Evolutionary conservation across 2,329 filamentous ascomycete species (phyloP).

Genomic region (Colletotrichum noveboracense): DNA sequence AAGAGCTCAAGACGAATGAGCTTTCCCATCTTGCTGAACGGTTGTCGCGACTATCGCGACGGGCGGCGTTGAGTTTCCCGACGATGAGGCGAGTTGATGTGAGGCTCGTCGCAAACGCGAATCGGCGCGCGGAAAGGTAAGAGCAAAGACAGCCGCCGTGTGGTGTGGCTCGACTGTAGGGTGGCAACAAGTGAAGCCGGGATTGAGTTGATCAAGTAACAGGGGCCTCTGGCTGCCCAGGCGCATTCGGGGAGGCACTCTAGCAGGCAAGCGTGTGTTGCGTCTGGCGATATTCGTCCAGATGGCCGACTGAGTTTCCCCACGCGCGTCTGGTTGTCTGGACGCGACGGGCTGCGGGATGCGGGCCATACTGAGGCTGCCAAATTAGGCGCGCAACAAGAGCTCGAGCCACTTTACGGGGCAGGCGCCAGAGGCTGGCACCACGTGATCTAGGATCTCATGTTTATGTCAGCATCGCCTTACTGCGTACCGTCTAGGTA

Average conservation of each 20-base stretch:
- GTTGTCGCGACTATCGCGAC: slow-evolving; percentile 9
- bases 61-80: not conserved
- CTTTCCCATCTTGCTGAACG: slow-evolving; percentile 79
- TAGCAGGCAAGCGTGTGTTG: not conserved
- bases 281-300: not conserved
- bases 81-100: not conserved
- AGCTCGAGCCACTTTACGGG: not conserved
- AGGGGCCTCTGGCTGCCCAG: not conserved
- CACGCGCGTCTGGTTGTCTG: slow-evolving; percentile 13
- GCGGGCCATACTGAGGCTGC: not conserved
- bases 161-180: not conserved
- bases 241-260: slow-evolving; percentile 13
- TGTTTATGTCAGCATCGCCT: not conserved
- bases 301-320: not conserved
- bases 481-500: too few species aligned
- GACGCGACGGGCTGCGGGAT: slow-evolving; percentile 1
- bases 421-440: not conserved
- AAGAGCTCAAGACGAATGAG: slow-evolving; percentile 93
- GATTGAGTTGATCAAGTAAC: not conserved
- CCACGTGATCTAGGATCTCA: not conserved
- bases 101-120: not conserved
- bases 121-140: not conserved
- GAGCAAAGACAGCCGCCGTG: not conserved
- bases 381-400: not conserved
- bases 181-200: not conserved